phyloP scores from a whole-genome alignment of 228 moss, liverwort and hornwort species.

The Sphagnum fallax region DNA sequence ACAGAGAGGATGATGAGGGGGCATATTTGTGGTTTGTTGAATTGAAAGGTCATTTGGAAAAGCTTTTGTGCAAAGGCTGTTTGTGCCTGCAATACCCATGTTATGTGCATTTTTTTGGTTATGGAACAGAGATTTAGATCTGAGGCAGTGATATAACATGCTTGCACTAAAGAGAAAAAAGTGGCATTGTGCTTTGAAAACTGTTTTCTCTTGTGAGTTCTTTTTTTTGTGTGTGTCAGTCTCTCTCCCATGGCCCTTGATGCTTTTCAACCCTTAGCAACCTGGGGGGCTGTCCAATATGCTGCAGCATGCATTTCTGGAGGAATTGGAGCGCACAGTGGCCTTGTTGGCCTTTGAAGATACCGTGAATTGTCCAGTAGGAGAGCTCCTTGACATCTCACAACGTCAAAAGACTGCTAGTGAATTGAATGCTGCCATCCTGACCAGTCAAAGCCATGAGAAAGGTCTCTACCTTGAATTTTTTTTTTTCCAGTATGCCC shows the following conservation, averaged over 20 bases:
- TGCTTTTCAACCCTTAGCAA: background rate
- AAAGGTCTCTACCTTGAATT: slow-evolving; percentile 39
- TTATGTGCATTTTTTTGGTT: no score
- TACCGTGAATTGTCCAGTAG: slow-evolving; percentile 82
- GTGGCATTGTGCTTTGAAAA: background rate
- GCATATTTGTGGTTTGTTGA: background rate
- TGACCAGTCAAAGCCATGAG: slow-evolving; percentile 94
- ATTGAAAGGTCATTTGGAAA: no score
- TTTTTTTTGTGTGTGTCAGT: background rate
- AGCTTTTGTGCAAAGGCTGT: no score
- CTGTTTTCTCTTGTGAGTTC: background rate
- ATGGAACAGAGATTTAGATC: no score
- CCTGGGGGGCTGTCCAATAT: no score
- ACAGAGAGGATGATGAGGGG: no score
- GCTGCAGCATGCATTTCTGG: slow-evolving; percentile 76
- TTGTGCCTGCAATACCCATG: no score
- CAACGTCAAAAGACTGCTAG: slow-evolving; percentile 98
- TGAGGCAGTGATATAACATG: background rate
- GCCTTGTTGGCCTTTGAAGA: slow-evolving; percentile 89
- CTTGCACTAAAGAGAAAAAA: background rate
- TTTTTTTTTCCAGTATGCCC: background rate
- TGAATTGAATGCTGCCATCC: slow-evolving; percentile 89
- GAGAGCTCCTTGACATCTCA: slow-evolving; percentile 83
- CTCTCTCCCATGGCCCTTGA: background rate
- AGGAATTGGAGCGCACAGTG: slow-evolving; percentile 90